These are phyloP conservation scores for Symmetrospora coprosmae DNA, from an alignment of 768 basidiomycete genomes.

Conservation along the genomic window DNA sequence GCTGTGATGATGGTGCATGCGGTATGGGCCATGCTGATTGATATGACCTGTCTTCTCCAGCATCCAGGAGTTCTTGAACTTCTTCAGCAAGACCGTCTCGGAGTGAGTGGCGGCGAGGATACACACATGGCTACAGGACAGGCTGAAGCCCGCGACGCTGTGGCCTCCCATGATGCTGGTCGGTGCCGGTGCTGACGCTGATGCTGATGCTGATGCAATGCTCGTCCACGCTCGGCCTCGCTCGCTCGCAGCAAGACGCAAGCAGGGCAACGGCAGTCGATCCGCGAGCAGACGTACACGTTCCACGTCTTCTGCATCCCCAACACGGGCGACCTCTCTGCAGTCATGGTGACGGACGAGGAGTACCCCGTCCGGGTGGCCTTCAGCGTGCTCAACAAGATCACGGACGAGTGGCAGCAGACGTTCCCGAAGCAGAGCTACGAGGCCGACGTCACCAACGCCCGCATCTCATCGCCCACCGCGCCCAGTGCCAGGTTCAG, in stretches of 20 bases:
- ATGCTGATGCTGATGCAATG: background rate
- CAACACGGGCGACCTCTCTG: constrained; percentile 52
- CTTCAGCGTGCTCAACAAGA: constrained; percentile 81
- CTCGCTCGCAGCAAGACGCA: constrained; percentile 42
- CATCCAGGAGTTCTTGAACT: constrained; percentile 79
- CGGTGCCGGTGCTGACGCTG: background rate
- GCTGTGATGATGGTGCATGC: no score
- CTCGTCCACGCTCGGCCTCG: constrained; percentile 47
- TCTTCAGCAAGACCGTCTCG: constrained; percentile 76
- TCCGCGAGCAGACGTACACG: constrained; percentile 83
- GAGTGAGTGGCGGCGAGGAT: no score
- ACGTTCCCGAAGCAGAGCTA: constrained; percentile 62
- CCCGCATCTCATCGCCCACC: constrained; percentile 25
- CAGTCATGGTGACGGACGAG: constrained; percentile 76
- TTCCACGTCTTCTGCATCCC: constrained; percentile 88
- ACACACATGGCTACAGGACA: no score
- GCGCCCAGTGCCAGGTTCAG: constrained; percentile 42
- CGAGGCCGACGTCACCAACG: constrained; percentile 22
- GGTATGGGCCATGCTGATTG: no score
- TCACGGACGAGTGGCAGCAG: constrained; percentile 78
- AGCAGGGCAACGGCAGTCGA: constrained; percentile 76
- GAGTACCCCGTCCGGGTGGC: constrained; percentile 95
- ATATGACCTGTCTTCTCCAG: constrained; percentile 8
- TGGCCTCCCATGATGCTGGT: no score
- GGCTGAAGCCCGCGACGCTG: no score